Conservation (phyloP, 176 grass and related monocot genomes). For the Chrysopogon serrulatus region DNA sequence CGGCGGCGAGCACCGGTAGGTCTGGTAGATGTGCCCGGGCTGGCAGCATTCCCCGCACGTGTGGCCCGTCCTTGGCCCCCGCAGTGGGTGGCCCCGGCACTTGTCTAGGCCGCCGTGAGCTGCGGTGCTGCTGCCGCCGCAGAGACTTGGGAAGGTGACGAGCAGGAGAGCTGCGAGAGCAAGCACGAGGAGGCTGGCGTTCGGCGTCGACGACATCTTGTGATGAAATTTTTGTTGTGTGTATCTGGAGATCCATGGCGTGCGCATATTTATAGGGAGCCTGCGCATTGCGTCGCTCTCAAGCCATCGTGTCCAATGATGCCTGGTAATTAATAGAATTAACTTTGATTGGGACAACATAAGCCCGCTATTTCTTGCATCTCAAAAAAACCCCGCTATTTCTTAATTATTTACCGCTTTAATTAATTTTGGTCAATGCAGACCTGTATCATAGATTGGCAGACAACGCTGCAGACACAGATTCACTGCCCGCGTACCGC, state of each 20-base stretch:
- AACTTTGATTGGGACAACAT: not conserved
- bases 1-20: conserved; percentile 53
- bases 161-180: conserved; percentile 12
- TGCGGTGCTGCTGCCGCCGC: not conserved
- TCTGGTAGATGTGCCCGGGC: conserved; percentile 23
- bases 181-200: conserved; percentile 7
- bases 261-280: not conserved
- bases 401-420: not conserved
- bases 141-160: not conserved
- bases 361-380: not conserved
- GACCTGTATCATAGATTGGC: not conserved
- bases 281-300: not conserved
- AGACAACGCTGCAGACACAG: too few relatives aligned
- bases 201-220: not conserved
- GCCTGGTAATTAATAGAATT: not conserved
- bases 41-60: conserved; percentile 50
- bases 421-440: not conserved
- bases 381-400: too few relatives aligned
- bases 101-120: not conserved
- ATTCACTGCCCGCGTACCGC: too few relatives aligned
- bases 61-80: not conserved
- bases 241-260: too few relatives aligned
- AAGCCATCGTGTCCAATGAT: not conserved
- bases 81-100: conserved; percentile 21
- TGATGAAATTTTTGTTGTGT: not conserved